Conservation (phyloP, 148 eudicot species). For the Simmondsia chinensis region DNA sequence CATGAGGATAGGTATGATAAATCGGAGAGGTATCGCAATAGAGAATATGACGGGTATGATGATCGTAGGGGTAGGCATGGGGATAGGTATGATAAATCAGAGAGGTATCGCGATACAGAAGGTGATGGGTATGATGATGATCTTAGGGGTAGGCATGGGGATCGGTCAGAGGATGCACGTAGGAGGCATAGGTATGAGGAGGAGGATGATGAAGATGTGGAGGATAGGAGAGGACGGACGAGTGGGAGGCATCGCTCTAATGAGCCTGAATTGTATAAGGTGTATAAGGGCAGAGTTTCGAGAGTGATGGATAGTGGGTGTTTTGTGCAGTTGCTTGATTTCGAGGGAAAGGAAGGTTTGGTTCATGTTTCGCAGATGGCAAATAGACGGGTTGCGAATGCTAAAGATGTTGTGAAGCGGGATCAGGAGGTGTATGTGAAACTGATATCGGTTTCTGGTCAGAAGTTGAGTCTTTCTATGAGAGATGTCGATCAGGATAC, state of each 20-base stretch:
- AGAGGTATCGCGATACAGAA: conserved; percentile 15
- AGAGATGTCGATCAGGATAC: conserved; percentile 84
- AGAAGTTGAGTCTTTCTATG: conserved; percentile 76
- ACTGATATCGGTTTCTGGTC: conserved; percentile 57
- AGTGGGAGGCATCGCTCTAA: conserved; percentile 14
- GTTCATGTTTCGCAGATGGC: conserved; percentile 89
- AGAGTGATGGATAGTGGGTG: conserved; percentile 78
- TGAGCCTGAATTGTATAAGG: conserved; percentile 56
- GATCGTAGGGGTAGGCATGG: conserved; percentile 5
- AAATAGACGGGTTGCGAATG: conserved; percentile 54
- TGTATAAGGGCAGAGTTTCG: conserved; percentile 77
- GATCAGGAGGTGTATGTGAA: conserved; percentile 89
- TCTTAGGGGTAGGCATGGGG: conserved; percentile 18
- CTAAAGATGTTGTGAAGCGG: conserved; percentile 71
- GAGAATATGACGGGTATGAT: background rate
- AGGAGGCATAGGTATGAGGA: conserved; percentile 18
- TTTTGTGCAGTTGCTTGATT: conserved; percentile 63
- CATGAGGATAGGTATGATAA: conserved; percentile 5
- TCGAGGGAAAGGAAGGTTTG: conserved; percentile 78
- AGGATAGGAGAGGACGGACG: conserved; percentile 11
- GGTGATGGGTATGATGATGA: conserved; percentile 13
- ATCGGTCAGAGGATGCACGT: too few species aligned
- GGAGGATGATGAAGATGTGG: conserved; percentile 23
- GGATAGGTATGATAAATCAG: conserved; percentile 3
- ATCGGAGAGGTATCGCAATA: conserved; percentile 3